Evolutionary conservation across 2,329 filamentous ascomycete species (phyloP), one percentile per base, ranked within the genome.

Genomic region (Ascochyta koolunga): DNA sequence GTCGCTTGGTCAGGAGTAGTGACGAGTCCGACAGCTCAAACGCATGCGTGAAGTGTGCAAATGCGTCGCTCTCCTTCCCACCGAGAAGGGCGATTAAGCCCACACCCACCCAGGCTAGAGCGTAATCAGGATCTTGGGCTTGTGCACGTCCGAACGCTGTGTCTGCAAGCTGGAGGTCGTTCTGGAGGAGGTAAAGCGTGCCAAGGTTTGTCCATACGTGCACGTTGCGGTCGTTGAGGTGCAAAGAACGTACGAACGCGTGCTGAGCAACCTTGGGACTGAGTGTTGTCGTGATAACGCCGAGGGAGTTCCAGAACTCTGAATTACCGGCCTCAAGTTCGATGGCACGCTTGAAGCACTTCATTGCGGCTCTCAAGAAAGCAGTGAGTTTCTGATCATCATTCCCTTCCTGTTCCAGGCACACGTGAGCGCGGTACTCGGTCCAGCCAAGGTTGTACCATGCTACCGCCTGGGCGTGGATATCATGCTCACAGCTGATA

Each of bases 371-470:
- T 72, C 89, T 93, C 40, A 95, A 80, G 62, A 91, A 92, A 62
- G 82, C 83, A 66, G 82, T 88, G 66, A 86, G 86, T 9, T 60
- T 60, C 16, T 60, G 50, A 4, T 60, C 60, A n/a, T 64, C 44
- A 1, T 60, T 42, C 2, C 43, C 50, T 45, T 74, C 70, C 1
- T 72, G 71, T 31, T 82, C 83, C 18, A 91, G 79, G 67, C 86
- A 90, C 10, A 81, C 78, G 68, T 96, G 90, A 0, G 92, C 90
- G 38, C 89, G 85, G 70, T 95, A 86, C 72, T 99, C 95, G 1
- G 91, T 90, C 90, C 93, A 98, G 36, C 95, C 95, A 16, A 99
- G 80, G 67, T 99, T 99, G 76, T 96, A 99, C 83, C 93, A 95
- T 0, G 93, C 91, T n/a, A 98, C 90, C 1, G 95, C 91, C 75